Conservation (phyloP, 192 early-diverging fungal species). For the Rhizophagus prolifer region DNA sequence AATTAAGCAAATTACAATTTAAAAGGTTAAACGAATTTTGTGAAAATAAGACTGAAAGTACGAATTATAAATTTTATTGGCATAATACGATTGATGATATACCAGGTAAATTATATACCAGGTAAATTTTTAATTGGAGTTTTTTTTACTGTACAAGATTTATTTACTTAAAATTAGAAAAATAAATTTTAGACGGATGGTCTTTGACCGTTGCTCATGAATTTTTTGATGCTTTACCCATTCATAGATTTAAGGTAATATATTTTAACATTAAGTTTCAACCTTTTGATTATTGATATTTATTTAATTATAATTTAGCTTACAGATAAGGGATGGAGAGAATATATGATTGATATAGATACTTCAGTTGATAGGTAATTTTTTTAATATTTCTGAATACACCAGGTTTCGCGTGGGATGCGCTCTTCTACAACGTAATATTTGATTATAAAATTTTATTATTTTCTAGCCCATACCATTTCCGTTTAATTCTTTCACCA, state of each 20-base stretch:
- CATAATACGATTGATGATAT: conserved; percentile 67
- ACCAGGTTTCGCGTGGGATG: too few relatives aligned
- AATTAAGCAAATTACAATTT: conserved; percentile 66
- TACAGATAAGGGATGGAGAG: conserved; percentile 82
- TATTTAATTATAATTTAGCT: conserved; percentile 41
- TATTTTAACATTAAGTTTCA: not conserved
- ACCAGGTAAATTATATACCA: conserved; percentile 57
- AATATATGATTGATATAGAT: conserved; percentile 84
- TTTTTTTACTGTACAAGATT: not conserved
- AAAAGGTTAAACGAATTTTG: conserved; percentile 40
- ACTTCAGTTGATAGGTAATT: conserved; percentile 55
- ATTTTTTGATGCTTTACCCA: conserved; percentile 95
- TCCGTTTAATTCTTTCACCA: conserved; percentile 71
- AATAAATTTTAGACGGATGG: conserved; percentile 41
- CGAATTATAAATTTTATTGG: conserved; percentile 58
- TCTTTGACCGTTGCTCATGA: conserved; percentile 89
- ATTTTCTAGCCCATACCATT: conserved; percentile 63
- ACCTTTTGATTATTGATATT: not conserved
- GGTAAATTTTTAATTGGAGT: too few relatives aligned
- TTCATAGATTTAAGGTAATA: conserved; percentile 71
- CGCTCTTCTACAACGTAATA: too few relatives aligned
- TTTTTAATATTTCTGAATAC: not conserved
- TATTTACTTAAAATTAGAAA: not conserved
- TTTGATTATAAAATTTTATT: not conserved
- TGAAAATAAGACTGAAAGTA: conserved; percentile 32